Conservation (phyloP, 805 yeast species). For the Kluyveromyces nonfermentans region DNA sequence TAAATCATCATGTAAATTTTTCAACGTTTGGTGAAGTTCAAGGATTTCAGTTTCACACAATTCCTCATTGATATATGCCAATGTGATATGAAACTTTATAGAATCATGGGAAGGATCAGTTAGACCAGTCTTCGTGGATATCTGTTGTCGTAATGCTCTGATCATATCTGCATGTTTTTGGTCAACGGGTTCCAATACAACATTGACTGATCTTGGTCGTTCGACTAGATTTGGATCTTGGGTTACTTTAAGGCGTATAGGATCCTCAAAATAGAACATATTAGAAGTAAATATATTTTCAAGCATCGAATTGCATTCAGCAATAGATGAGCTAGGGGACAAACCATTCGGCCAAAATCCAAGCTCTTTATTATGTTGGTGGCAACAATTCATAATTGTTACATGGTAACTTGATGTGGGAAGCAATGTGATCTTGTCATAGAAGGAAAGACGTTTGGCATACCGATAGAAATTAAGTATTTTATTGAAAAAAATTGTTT, state of each 20-base stretch:
- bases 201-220: constrained; percentile 1
- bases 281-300: neutral
- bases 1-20: neutral
- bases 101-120: constrained; percentile 1
- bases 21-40: neutral
- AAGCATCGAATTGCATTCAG: neutral
- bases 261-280: neutral
- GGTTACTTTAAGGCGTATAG: neutral
- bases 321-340: neutral
- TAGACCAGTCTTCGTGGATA: neutral
- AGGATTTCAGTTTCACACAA: neutral
- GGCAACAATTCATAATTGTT: constrained; percentile 2
- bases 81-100: constrained; percentile 1
- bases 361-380: neutral
- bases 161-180: neutral
- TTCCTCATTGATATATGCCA: constrained; percentile 1
- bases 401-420: constrained; percentile 4
- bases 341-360: constrained; percentile 1
- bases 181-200: neutral
- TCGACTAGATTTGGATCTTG: neutral
- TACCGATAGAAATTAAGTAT: constrained; percentile 1
- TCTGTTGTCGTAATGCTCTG: neutral
- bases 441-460: constrained; percentile 1
- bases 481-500: neutral
- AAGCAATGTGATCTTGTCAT: constrained; percentile 1